Evolutionary conservation across 306 rosid genomes (phyloP).

Genomic region (Alnus rubra): DNA sequence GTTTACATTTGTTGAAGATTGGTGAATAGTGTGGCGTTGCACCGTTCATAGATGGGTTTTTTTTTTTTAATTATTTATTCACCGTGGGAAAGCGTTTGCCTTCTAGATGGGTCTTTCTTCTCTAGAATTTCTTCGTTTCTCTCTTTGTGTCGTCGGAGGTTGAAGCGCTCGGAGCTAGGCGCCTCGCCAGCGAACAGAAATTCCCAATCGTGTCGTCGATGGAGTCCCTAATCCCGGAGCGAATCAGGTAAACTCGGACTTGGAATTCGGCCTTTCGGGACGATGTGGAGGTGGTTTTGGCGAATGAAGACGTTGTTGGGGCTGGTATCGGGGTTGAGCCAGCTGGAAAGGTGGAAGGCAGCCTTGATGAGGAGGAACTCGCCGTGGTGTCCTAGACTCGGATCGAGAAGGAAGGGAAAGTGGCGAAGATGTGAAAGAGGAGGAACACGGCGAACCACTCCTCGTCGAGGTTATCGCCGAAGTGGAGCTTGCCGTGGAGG

Average conservation of each 20-base stretch:
- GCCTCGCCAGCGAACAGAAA: too few relatives aligned
- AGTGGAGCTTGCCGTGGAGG: constrained; percentile 87
- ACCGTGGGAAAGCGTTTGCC: too few relatives aligned
- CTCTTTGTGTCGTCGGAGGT: too few relatives aligned
- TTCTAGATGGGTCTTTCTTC: too few relatives aligned
- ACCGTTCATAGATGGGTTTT: too few relatives aligned
- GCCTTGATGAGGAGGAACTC: constrained; percentile 93
- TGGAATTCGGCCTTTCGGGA: constrained; percentile 45
- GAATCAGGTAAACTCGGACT: constrained; percentile 58
- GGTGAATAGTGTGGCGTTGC: too few relatives aligned
- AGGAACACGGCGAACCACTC: constrained; percentile 95
- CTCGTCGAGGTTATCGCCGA: constrained; percentile 81
- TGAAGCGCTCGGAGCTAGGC: too few relatives aligned
- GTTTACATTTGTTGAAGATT: too few relatives aligned
- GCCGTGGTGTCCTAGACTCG: constrained; percentile 87
- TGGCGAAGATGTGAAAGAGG: constrained; percentile 59
- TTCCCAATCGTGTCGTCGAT: too few relatives aligned
- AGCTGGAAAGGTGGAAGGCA: constrained; percentile 91
- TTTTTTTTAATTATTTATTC: too few relatives aligned
- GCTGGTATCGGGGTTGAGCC: constrained; percentile 84
- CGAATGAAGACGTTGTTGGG: constrained; percentile 72
- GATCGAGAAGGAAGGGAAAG: constrained; percentile 64
- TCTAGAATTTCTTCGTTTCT: too few relatives aligned
- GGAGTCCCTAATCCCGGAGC: constrained; percentile 16
- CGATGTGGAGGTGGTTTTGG: constrained; percentile 54